Base-by-base conservation (phyloP, 2,329 filamentous ascomycete genomes). In the Apiospora sp. region DNA sequence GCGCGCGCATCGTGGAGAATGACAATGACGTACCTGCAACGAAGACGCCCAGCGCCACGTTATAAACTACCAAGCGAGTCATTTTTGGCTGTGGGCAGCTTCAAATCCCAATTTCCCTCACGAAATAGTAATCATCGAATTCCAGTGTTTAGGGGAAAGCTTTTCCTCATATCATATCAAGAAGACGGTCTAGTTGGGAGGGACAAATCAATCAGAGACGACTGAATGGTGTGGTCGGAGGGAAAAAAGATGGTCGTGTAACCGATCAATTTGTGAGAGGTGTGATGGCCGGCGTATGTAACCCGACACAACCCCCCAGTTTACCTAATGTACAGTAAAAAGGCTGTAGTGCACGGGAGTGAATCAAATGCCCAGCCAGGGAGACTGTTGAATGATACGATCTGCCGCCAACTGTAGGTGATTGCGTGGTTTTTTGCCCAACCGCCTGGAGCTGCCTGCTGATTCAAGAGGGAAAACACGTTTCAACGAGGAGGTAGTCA, bases 51-150 rank as follows among this genome's bases (percentile, higher is more conserved):
- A 86, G 79, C 71, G 81, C 81, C 72, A 80, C 77, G 72, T 75
- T 79, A 75, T 86, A 86, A 69, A 86, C 80, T 73, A 83, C 80
- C 70, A 79, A 77, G 77, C 84, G 81, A 72, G 85, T 85, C 85
- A 86, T 86, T 41, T 64, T 64, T 3, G 22, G 58, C 58, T 41
- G 1, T 64, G 19, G 58, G 19, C 30, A 64, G 58, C 58, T n/a
- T 64, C 34, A 41, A 24, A 41, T 64, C 4, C 58, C 34, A 41
- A 41, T 64, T 41, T 22, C 19, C 19, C 34, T n/a, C 41, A 34
- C 58, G 10, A 64, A 64, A 41, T 41, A 41, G n/a, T 64, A n/a
- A 19, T 61, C 16, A 30, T 61, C 30, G 14, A 37, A 22, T 64
- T 64, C 58, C 10, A n/a, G 58, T 22, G 58, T 41, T n/a, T 64